Base-by-base conservation (phyloP, 164 flowering plant species). In the Piper betle region DNA sequence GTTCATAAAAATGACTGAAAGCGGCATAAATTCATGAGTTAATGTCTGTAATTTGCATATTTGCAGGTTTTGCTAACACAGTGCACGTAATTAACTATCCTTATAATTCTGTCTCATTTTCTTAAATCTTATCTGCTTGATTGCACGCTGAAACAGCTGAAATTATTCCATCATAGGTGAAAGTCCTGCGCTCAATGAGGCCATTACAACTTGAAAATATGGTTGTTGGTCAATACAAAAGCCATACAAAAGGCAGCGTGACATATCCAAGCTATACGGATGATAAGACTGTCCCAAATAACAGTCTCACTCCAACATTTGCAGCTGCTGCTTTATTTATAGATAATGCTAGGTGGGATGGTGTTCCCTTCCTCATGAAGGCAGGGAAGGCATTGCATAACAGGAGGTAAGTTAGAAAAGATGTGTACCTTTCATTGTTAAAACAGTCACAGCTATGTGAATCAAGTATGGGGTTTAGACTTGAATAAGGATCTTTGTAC, bases 301-400 rank as follows among this genome's bases (percentile, higher is more conserved):
- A 65, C 66, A 91, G 95, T 69, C 69, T 82, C 19, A 92, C 96
- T 39, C 98, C 98, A 42, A 92, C 96, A 52, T 92, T 92, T 83
- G 95, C 98, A 4, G 98, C 98, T 0, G 92, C 95, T 61, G 98
- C 98, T 19, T 83, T 91, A 43, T 91, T 88, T 67, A 91, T 91
- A 55, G 83, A 91, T 67, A 87, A 91, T 75, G 92, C 96, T 19
- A 82, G 98, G 77, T 91, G 98, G 98, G 98, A 91, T 72, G 98
- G 98, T 8, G 98, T 91, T 43, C 98, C 98, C 13, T 88, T 91
- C 64, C 77, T 91, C 39, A 85, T 91, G 98, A 91, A 88, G 77
- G 98, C 98, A 57, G 98, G 98, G 57, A 91, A 91, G 71, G 98
- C 98, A 54, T 75, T 91, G 57, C 88, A 91, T 64, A 80, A 71